These are phyloP conservation scores for Magnolia officinalis DNA, from an alignment of 164 flowering plant species.

Conservation along the genomic window DNA sequence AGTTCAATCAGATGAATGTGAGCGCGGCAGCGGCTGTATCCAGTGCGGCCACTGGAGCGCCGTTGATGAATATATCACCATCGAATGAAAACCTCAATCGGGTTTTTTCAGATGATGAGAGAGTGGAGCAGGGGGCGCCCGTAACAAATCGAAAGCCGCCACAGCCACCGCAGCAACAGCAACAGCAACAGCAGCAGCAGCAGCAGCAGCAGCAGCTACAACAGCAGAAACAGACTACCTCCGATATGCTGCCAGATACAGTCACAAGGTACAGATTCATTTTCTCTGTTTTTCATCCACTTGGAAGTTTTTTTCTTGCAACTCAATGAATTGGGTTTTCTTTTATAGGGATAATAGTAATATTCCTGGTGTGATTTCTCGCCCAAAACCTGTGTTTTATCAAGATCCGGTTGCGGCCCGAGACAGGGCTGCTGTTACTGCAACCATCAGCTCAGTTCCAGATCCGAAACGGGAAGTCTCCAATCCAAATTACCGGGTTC, in stretches of 20 bases:
- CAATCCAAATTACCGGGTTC: slow-evolving; percentile 51
- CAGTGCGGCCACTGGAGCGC: not conserved
- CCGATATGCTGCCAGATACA: slow-evolving; percentile 40
- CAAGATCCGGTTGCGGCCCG: slow-evolving; percentile 55
- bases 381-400: slow-evolving; percentile 47
- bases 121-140: slow-evolving; percentile 65
- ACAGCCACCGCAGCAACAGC: slow-evolving; percentile 17
- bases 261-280: slow-evolving; percentile 26
- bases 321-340: not conserved
- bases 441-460: slow-evolving; percentile 21
- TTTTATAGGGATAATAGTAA: slow-evolving; percentile 45
- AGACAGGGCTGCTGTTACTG: slow-evolving; percentile 29
- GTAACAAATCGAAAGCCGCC: slow-evolving; percentile 36
- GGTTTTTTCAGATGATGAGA: slow-evolving; percentile 69
- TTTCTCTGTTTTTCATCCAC: not conserved
- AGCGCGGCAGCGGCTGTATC: slow-evolving; percentile 4
- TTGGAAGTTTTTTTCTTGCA: not conserved
- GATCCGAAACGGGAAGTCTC: slow-evolving; percentile 41
- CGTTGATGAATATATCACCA: slow-evolving; percentile 31
- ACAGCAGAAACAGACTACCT: slow-evolving; percentile 33
- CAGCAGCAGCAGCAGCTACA: slow-evolving; percentile 15
- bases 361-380: slow-evolving; percentile 42
- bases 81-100: slow-evolving; percentile 44
- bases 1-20: slow-evolving; percentile 54
- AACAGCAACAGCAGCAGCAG: slow-evolving; percentile 26